Evolutionary conservation across 805 yeast genomes (phyloP).

Genomic region (Lachancea mirantina): DNA sequence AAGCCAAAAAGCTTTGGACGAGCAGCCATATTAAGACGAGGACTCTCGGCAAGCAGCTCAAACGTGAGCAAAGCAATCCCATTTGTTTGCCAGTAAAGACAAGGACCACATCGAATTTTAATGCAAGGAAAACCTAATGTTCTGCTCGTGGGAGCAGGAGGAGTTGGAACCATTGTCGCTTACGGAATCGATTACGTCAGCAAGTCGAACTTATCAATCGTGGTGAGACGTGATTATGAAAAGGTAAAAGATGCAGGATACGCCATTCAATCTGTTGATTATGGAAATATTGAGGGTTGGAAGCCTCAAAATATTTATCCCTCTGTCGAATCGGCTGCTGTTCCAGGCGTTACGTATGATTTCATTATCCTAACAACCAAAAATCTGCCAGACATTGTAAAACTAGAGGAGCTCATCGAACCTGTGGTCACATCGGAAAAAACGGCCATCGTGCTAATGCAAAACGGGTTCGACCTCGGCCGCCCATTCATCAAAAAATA

Average conservation of each 20-base stretch:
- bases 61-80: too few relatives aligned
- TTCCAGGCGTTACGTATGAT: constrained; percentile 35
- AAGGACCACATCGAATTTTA: too few relatives aligned
- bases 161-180: constrained; percentile 69
- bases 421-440: constrained; percentile 39
- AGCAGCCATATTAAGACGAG: too few relatives aligned
- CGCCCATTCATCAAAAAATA: constrained; percentile 41
- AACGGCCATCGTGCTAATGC: constrained; percentile 46
- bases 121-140: constrained; percentile 26
- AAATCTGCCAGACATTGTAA: constrained; percentile 53
- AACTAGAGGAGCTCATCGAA: constrained; percentile 44
- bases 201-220: constrained; percentile 45
- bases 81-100: too few relatives aligned
- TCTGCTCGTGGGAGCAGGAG: constrained; percentile 66
- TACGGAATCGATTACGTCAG: constrained; percentile 45
- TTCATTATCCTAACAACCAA: constrained; percentile 55
- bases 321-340: constrained; percentile 35
- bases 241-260: constrained; percentile 42
- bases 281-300: constrained; percentile 44
- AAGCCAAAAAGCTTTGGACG: too few relatives aligned
- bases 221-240: constrained; percentile 53
- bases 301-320: constrained; percentile 39
- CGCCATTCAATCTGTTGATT: constrained; percentile 47
- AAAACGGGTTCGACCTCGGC: constrained; percentile 58
- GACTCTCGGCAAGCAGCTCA: too few relatives aligned